Base-by-base conservation (phyloP, 495 filamentous ascomycete species). In the Hyaloscypha bicolor region DNA sequence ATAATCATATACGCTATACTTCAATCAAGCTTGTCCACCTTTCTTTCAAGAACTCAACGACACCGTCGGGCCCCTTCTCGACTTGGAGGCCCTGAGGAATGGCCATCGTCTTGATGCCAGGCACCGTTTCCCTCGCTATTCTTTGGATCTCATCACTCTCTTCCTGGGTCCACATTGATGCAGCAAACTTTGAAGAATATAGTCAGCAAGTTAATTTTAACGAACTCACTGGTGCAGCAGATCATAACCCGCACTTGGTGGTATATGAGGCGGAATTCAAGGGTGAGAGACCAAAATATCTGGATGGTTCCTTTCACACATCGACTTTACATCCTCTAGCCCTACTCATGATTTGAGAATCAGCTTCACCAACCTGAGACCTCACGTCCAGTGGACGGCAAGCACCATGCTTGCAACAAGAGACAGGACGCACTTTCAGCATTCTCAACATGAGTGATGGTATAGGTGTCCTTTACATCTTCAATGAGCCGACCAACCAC, bases 121-220 rank as follows among this genome's bases (percentile, higher is more conserved):
- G 84, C 14, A 78, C 76, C 63, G 83, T 76, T 9, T 78, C 74
- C 55, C 80, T 78, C 33, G 87, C 86, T 60, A 85, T 87, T 3
- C 78, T 69, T 32, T 87, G 80, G 55, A 89, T 87, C 66, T 83
- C 68, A 37, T 77, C 64, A 22, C 85, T 82, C 73, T 90, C 76
- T 63, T 87, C 84, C 21, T 79, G 77, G 11, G 86, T 82, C 88
- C 87, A 91, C 87, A 90, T 90, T 37, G 88, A 90, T 19, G 88
- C 88, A 59, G 82, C 86, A 79, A 89, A 89, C 68, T 70, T 53
- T 19, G 8, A 32, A 16, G 56, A 51, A 37, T 25, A 25, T 25
- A 25, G 25, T 66, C 51, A 61, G 29, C 19, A 56, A 12, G 8
- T 42, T 22, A 9, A 31, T 11, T 9, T 66, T 32, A 9, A 59